Percentiles rank a stretch among this genome's conserved stretches.
These are phyloP conservation scores for Fomes fomentarius DNA, from an alignment of 1,284 basidiomycete species.

Conservation along the genomic window DNA sequence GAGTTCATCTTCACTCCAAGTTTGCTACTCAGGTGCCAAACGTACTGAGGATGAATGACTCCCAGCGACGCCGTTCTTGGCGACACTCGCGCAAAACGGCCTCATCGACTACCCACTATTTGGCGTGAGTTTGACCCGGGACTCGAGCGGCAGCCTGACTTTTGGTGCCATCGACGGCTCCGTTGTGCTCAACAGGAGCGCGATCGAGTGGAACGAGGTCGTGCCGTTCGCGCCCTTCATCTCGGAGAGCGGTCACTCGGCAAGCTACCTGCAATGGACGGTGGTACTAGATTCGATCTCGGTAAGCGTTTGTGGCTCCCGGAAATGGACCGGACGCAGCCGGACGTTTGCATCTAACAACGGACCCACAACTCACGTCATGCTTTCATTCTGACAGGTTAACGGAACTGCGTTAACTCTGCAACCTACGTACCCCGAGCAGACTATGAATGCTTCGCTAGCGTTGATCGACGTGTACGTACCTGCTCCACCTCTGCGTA, in stretches of 20 bases:
- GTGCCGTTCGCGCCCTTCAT: conserved; percentile 70
- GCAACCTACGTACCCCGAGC: conserved; percentile 67
- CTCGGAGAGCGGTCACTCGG: conserved; percentile 53
- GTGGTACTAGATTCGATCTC: conserved; percentile 64
- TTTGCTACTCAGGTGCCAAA: not conserved
- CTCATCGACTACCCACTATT: conserved; percentile 74
- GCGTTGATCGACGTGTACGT: conserved; percentile 79
- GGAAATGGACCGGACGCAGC: not conserved
- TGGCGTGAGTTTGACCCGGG: conserved; percentile 63
- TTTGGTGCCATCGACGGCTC: conserved; percentile 74
- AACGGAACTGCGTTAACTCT: conserved; percentile 62
- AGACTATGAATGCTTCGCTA: conserved; percentile 60
- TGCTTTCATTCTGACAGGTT: conserved; percentile 44
- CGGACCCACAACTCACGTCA: conserved; percentile 10
- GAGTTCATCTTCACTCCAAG: conserved; percentile 23
- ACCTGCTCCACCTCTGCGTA: not conserved
- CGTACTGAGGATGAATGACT: too few species aligned
- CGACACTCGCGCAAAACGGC: conserved; percentile 62
- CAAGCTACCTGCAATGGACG: conserved; percentile 84
- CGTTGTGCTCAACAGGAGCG: conserved; percentile 59
- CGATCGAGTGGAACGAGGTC: conserved; percentile 74
- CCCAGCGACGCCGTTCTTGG: conserved; percentile 68
- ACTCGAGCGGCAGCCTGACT: conserved; percentile 61
- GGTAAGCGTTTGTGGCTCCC: conserved; percentile 44
- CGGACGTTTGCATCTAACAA: not conserved